A percentile compares a stretch with the other conserved stretches of the same genome.
Evolutionary conservation across 805 yeast genomes (phyloP).

Genomic region (Schwanniomyces polymorphus): DNA sequence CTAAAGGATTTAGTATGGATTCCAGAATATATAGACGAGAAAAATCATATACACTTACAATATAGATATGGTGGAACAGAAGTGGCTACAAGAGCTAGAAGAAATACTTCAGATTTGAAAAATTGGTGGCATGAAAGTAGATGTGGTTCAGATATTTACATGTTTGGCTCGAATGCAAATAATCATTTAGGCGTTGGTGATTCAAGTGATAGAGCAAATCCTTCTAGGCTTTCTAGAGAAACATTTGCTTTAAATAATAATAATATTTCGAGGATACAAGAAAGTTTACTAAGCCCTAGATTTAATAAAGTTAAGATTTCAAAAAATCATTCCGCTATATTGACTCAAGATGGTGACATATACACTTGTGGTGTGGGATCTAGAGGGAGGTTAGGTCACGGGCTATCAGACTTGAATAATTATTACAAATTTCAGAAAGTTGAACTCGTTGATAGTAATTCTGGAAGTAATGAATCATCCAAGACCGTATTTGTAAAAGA

Average conservation of each 20-base stretch:
- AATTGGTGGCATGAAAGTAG: constrained; percentile 45
- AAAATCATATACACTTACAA: constrained; percentile 25
- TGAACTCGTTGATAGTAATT: constrained; percentile 24
- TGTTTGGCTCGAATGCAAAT: constrained; percentile 64
- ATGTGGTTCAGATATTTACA: constrained; percentile 60
- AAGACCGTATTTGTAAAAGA: constrained; percentile 20
- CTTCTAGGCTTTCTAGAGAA: constrained; percentile 35
- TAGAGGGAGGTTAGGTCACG: constrained; percentile 70
- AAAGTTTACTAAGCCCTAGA: constrained; percentile 35
- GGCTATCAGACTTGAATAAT: constrained; percentile 31
- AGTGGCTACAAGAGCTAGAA: not conserved
- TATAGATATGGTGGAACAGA: constrained; percentile 15
- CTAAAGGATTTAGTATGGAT: constrained; percentile 42
- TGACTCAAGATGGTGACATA: constrained; percentile 57
- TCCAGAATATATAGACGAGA: constrained; percentile 41
- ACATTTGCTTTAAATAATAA: constrained; percentile 15
- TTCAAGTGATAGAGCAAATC: constrained; percentile 45
- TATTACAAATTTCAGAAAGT: constrained; percentile 47
- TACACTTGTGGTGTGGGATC: constrained; percentile 67
- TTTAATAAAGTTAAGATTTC: constrained; percentile 53
- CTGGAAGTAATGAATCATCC: constrained; percentile 10
- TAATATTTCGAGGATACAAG: constrained; percentile 9
- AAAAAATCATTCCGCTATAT: constrained; percentile 62
- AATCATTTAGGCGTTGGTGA: constrained; percentile 69
- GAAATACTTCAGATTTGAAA: constrained; percentile 5